Percentiles rank a stretch among this genome's conserved stretches.
Evolutionary conservation across 345 rosid genomes (phyloP).

Genomic region (Heritiera fomes): DNA sequence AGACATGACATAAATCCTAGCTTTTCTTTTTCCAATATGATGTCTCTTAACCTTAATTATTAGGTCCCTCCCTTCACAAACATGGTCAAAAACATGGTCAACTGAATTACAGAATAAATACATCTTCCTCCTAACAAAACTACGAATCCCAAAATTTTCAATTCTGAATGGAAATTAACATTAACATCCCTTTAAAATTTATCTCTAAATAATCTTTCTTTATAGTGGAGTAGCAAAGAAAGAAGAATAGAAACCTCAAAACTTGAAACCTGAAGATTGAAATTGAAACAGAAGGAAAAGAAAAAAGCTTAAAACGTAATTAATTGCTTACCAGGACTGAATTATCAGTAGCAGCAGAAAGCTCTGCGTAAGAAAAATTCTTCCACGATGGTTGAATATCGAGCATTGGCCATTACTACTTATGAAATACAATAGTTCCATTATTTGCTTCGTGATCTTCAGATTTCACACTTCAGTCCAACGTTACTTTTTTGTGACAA

Average conservation of each 20-base stretch:
- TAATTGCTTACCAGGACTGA: conserved; percentile 42
- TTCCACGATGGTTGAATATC: conserved; percentile 49
- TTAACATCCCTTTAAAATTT: background rate
- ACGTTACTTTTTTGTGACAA: no score
- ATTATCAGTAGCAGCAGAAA: conserved; percentile 53
- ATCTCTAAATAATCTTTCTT: background rate
- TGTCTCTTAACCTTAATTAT: background rate
- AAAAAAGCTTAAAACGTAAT: no score
- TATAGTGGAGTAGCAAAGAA: background rate
- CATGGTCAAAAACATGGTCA: background rate
- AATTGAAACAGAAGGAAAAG: background rate
- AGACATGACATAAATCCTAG: no score
- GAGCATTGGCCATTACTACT: no score
- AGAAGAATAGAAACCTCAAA: background rate
- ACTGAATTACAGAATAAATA: background rate
- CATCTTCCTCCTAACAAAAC: no score
- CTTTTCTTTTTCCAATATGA: background rate
- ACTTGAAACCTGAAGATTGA: background rate
- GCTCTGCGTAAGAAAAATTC: conserved; percentile 51
- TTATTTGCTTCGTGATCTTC: no score
- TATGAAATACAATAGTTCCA: no score
- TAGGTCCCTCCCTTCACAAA: background rate
- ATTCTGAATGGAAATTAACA: background rate
- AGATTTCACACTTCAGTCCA: no score
- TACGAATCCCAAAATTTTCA: no score